Percentiles rank a stretch among this genome's conserved stretches.
These are phyloP conservation scores for Didymella pinodella DNA, from an alignment of 2,329 filamentous ascomycete genomes.

Conservation along the genomic window DNA sequence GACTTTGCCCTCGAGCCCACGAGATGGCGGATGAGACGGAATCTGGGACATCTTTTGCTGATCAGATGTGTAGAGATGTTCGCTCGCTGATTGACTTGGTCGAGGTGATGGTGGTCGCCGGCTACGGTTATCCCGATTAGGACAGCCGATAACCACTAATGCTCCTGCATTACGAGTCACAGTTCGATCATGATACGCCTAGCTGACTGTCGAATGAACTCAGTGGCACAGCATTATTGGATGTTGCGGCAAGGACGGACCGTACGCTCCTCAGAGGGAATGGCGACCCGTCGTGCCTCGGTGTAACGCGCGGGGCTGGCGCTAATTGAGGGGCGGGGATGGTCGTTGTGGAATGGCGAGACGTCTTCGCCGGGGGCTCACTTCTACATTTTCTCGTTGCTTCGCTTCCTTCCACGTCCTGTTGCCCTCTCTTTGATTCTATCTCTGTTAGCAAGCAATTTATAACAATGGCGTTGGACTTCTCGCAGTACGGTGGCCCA, in stretches of 20 bases:
- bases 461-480: slow-evolving; percentile 28
- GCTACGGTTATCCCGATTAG: slow-evolving; percentile 10
- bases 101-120: background rate
- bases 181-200: background rate
- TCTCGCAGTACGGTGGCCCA: slow-evolving; percentile 42
- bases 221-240: background rate
- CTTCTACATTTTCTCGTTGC: background rate
- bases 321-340: slow-evolving; percentile 20
- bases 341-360: background rate
- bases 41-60: slow-evolving; percentile 27
- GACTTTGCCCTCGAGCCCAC: slow-evolving; percentile 54
- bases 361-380: background rate
- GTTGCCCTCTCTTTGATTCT: background rate
- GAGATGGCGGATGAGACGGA: slow-evolving; percentile 40
- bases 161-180: background rate
- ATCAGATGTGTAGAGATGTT: background rate
- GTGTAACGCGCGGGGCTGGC: slow-evolving; percentile 19
- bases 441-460: background rate
- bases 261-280: background rate
- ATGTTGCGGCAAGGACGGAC: background rate
- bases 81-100: background rate
- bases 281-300: slow-evolving; percentile 15
- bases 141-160: slow-evolving; percentile 4
- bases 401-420: background rate
- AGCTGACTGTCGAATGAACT: background rate